Base-by-base conservation (phyloP, 2,329 filamentous ascomycete species). In the Pseudogymnoascus verrucosus region DNA sequence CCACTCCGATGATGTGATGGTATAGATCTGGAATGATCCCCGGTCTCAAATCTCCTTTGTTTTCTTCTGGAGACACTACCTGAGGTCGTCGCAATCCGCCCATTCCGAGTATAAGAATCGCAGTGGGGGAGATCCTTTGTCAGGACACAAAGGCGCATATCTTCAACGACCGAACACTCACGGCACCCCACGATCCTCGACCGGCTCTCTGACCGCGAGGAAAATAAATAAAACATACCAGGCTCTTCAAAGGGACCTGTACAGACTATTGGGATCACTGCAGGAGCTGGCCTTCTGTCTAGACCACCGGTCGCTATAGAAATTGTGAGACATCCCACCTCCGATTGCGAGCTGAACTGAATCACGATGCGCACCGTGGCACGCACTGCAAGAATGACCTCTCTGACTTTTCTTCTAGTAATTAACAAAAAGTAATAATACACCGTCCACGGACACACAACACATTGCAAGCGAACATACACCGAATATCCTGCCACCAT, bases 221-320 rank as follows among this genome's bases (percentile, higher is more conserved):
- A 23, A 44, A 44, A 44, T 31, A 31, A 23, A 23, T n/a, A n/a
- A n/a, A n/a, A 44, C 5, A 23, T 44, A 23, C 19, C 40, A 21
- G 19, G 40, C 16, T 44, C 40, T 23, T 6, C 40, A 44, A 44
- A n/a, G 40, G 19, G 40, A 47, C 42, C 42, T 62, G 19, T 63
- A 19, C 19, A 28, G 54, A 57, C 23, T 57, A 34, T 34, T 6
- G 23, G 44, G n/a, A 36, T 37, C 34, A 42, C 31, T 54, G 64
- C 68, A 69, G 70, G 62, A 71, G 70, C 70, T 69, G 70, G 70
- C 37, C 69, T 71, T 70, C 67, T 70, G 69, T 63, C 44, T 64
- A 47, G 42, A 47, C 21, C 19, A 23, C 42, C 42, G 5, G 11
- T 47, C 42, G 19, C 42, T 47, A 23, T 47, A 47, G 10, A 23